phyloP scores from a whole-genome alignment of 441 rosid species.

The Populus hybrid region DNA sequence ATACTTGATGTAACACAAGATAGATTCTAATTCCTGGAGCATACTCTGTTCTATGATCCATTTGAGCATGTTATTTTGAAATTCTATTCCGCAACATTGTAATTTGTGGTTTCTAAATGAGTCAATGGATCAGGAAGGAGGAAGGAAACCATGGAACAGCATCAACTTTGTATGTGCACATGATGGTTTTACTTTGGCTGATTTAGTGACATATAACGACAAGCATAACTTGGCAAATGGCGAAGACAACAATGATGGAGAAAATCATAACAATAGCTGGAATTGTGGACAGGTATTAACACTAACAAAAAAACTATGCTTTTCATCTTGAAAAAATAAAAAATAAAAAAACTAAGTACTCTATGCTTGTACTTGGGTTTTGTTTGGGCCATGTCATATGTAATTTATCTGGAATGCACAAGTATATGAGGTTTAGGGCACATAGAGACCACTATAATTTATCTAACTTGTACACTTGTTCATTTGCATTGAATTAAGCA shows the following conservation, averaged over 20 bases:
- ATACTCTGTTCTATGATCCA: not conserved
- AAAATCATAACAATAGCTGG: conserved; percentile 89
- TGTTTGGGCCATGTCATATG: not conserved
- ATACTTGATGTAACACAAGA: not conserved
- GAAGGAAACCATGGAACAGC: conserved; percentile 95
- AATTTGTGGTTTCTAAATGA: conserved; percentile 6
- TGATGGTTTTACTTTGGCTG: conserved; percentile 90
- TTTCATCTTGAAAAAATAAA: not conserved
- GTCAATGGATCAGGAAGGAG: conserved; percentile 62
- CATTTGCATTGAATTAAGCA: not conserved
- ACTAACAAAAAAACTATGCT: not conserved
- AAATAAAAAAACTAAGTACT: no score
- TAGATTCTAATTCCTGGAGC: not conserved
- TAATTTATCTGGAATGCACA: not conserved
- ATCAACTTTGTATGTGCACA: conserved; percentile 90
- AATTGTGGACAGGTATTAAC: conserved; percentile 84
- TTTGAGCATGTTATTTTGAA: not conserved
- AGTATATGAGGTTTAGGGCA: not conserved
- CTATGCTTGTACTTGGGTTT: no score
- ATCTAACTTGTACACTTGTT: not conserved
- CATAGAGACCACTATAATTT: not conserved
- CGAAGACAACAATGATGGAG: conserved; percentile 94
- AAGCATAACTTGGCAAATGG: conserved; percentile 93
- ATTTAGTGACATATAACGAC: conserved; percentile 77
- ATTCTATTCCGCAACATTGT: not conserved